These are phyloP conservation scores for Pilasporangium apinafurcum DNA, from an alignment of 352 stramenopile species.

Conservation along the genomic window DNA sequence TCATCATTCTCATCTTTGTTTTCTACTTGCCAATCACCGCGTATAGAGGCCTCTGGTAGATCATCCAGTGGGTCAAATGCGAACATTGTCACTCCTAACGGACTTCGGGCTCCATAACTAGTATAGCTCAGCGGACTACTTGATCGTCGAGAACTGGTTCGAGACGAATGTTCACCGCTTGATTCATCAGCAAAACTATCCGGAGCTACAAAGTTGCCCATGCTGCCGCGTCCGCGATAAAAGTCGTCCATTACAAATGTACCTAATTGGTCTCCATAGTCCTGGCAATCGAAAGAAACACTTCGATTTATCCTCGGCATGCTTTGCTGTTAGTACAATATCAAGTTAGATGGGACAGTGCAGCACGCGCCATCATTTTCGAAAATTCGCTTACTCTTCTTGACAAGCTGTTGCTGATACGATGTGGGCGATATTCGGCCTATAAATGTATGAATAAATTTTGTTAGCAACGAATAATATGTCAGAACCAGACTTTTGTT, in stretches of 20 bases:
- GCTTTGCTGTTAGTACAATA: too few relatives aligned
- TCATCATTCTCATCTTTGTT: constrained; percentile 8
- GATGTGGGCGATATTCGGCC: constrained; percentile 38
- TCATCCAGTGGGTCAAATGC: constrained; percentile 71
- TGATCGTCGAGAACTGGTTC: constrained; percentile 40
- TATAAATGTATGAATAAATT: constrained; percentile 7
- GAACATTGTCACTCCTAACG: constrained; percentile 52
- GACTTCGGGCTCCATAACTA: constrained; percentile 58
- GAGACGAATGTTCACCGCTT: constrained; percentile 18
- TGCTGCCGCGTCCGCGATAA: constrained; percentile 36
- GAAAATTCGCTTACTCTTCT: constrained; percentile 39
- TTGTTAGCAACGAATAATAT: too few relatives aligned
- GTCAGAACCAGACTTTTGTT: too few relatives aligned
- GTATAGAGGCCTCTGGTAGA: constrained; percentile 24
- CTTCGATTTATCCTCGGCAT: constrained; percentile 68
- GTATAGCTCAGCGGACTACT: constrained; percentile 56
- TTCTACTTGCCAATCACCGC: constrained; percentile 7
- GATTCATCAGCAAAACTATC: constrained; percentile 60
- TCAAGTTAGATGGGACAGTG: not conserved
- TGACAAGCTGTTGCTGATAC: constrained; percentile 43
- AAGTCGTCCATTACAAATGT: constrained; percentile 39
- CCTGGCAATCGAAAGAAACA: constrained; percentile 71
- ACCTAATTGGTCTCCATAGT: constrained; percentile 34
- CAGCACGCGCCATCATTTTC: not conserved
- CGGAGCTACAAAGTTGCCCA: constrained; percentile 34